Evolutionary conservation across 495 filamentous ascomycete species (phyloP).

Genomic region (Aspergillus egyptiacus): DNA sequence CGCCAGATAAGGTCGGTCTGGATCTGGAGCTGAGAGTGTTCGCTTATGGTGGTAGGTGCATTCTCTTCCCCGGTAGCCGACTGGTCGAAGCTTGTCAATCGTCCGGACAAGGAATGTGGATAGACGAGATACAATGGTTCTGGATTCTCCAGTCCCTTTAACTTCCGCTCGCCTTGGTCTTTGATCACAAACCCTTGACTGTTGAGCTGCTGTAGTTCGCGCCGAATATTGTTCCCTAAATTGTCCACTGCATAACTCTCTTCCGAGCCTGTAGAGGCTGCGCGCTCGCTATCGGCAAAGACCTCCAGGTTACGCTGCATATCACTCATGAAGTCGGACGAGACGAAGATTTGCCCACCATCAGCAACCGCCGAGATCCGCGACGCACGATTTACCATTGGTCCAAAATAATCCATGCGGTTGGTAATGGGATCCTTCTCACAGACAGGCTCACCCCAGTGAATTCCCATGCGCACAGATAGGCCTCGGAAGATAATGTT

Average conservation of each 20-base stretch:
- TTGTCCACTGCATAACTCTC: conserved; percentile 63
- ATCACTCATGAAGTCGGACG: conserved; percentile 92
- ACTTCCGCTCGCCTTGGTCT: conserved; percentile 84
- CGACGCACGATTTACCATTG: conserved; percentile 96
- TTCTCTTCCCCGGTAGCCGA: conserved; percentile 25
- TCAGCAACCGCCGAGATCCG: conserved; percentile 93
- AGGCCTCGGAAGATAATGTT: conserved; percentile 87
- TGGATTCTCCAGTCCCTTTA: conserved; percentile 97
- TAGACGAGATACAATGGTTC: conserved; percentile 93
- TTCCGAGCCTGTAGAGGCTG: conserved; percentile 60
- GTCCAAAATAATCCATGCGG: conserved; percentile 99
- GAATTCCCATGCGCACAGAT: conserved; percentile 94
- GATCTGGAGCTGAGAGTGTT: conserved; percentile 58
- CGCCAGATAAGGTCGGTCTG: conserved; percentile 81
- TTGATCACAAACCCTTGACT: conserved; percentile 96
- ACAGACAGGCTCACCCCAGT: conserved; percentile 90
- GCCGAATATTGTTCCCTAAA: conserved; percentile 62
- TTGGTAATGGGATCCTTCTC: conserved; percentile 93
- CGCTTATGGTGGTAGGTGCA: conserved; percentile 37
- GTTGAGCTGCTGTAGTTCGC: conserved; percentile 78
- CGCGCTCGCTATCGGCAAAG: conserved; percentile 70
- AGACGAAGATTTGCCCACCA: conserved; percentile 94
- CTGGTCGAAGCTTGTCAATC: conserved; percentile 57
- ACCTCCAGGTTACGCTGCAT: conserved; percentile 86
- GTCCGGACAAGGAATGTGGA: conserved; percentile 78